phyloP scores from a whole-genome alignment of 371 early-diverging fungal genomes.

The Apophysomyces trapeziformis region DNA sequence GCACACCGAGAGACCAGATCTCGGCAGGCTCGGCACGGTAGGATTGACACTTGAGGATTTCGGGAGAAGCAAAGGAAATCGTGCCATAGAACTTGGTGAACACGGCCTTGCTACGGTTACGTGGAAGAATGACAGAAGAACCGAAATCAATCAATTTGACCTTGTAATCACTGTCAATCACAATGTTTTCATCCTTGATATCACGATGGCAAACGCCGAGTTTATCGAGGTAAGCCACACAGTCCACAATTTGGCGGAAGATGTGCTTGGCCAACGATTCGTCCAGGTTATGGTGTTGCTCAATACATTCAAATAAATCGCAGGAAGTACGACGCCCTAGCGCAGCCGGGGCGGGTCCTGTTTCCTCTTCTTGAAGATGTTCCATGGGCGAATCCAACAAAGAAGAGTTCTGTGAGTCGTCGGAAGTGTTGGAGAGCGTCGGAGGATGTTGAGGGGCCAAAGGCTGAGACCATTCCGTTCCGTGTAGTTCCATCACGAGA shows the following conservation, averaged over 20 bases:
- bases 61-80: constrained; percentile 74
- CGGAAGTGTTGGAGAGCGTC: constrained; percentile 35
- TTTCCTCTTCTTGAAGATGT: neutral
- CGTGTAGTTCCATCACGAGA: constrained; percentile 82
- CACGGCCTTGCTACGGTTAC: constrained; percentile 33
- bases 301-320: constrained; percentile 86
- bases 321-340: constrained; percentile 60
- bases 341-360: constrained; percentile 23
- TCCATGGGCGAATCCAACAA: constrained; percentile 25
- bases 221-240: constrained; percentile 65
- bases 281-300: constrained; percentile 64
- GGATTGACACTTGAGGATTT: constrained; percentile 71
- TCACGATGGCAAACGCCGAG: constrained; percentile 65
- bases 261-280: constrained; percentile 65
- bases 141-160: constrained; percentile 89
- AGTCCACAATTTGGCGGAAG: constrained; percentile 74
- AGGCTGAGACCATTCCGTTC: constrained; percentile 63
- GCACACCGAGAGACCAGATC: constrained; percentile 81
- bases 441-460: constrained; percentile 27
- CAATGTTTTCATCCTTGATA: constrained; percentile 80
- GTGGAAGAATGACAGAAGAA: constrained; percentile 65
- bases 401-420: constrained; percentile 22
- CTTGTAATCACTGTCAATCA: constrained; percentile 70
- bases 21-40: constrained; percentile 82
- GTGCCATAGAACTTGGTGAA: constrained; percentile 74